Evolutionary conservation across 371 early-diverging fungal genomes (phyloP).

Genomic region (Zopfochytrium polystomum): DNA sequence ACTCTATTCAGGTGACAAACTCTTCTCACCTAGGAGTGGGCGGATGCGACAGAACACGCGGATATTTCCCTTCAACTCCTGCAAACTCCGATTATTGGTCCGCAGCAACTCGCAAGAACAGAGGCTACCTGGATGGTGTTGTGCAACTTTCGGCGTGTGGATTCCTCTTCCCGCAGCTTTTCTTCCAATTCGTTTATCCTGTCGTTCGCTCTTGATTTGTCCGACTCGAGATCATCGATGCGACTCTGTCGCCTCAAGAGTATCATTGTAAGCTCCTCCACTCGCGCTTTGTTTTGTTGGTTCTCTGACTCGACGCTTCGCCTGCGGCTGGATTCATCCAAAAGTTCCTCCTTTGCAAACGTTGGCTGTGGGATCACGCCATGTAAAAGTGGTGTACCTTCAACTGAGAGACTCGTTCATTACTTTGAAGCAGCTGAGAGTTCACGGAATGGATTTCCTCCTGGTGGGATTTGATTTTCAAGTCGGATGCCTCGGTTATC

Average conservation of each 20-base stretch:
- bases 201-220: constrained; percentile 29
- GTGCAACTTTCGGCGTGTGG: constrained; percentile 74
- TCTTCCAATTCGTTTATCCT: constrained; percentile 54
- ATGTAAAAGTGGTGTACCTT: too few relatives aligned
- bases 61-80: constrained; percentile 96
- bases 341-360: constrained; percentile 16
- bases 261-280: constrained; percentile 40
- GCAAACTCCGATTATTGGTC: too few relatives aligned
- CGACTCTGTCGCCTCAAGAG: constrained; percentile 7
- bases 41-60: constrained; percentile 96
- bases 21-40: constrained; percentile 58
- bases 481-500: too few relatives aligned
- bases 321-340: constrained; percentile 21
- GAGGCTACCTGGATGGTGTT: constrained; percentile 89
- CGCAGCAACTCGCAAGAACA: too few relatives aligned
- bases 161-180: constrained; percentile 73
- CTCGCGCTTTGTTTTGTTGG: constrained; percentile 30
- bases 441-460: too few relatives aligned
- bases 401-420: too few relatives aligned
- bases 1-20: too few relatives aligned
- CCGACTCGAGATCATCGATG: constrained; percentile 38
- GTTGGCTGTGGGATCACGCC: too few relatives aligned
- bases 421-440: too few relatives aligned
- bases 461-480: too few relatives aligned
- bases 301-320: constrained; percentile 24